These are phyloP conservation scores for Schwanniomyces vanrijiae DNA, from an alignment of 805 yeast species.

Conservation along the genomic window DNA sequence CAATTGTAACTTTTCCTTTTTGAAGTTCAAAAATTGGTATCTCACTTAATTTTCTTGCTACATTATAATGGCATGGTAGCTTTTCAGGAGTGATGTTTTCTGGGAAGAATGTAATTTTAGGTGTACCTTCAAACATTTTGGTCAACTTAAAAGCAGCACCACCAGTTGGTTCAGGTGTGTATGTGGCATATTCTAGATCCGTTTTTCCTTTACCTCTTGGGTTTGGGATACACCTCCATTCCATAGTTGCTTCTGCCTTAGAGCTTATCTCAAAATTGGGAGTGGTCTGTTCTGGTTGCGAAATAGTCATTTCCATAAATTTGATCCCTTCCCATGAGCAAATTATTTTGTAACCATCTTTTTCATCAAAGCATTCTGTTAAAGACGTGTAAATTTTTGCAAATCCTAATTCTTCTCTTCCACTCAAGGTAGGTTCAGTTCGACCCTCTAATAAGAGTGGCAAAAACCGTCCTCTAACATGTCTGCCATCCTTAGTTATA, in stretches of 20 bases:
- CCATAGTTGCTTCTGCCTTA: not conserved
- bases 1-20: not conserved
- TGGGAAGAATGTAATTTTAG: not conserved
- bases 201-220: slow-evolving; percentile 2
- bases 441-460: not conserved
- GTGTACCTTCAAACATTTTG: not conserved
- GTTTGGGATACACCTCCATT: slow-evolving; percentile 1
- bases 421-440: slow-evolving; percentile 2
- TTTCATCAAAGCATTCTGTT: not conserved
- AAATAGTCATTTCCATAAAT: not conserved
- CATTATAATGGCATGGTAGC: slow-evolving; percentile 1
- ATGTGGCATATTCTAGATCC: slow-evolving; percentile 1
- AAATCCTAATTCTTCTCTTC: slow-evolving; percentile 1
- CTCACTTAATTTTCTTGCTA: not conserved
- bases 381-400: not conserved
- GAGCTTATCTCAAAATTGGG: not conserved
- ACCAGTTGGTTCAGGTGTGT: slow-evolving; percentile 2
- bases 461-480: not conserved
- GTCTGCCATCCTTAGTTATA: not conserved
- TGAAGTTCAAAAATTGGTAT: not conserved
- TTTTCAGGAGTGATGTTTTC: slow-evolving; percentile 1
- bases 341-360: not conserved
- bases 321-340: not conserved
- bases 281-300: not conserved
- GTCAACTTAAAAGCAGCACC: not conserved